phyloP scores from a whole-genome alignment of 768 basidiomycete genomes.

The Hericium alpestre region DNA sequence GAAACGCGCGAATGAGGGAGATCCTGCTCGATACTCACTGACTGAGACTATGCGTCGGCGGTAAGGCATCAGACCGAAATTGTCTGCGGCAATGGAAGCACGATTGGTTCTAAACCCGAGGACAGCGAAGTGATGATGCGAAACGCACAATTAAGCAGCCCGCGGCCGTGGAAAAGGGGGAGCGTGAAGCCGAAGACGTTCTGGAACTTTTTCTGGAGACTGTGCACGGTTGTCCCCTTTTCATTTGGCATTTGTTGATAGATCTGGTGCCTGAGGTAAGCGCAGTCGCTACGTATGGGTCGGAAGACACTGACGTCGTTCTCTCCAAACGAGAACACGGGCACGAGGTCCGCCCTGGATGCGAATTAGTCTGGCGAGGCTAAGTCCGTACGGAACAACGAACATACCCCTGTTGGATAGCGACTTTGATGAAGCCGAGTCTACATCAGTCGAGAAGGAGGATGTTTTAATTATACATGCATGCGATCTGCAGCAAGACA shows the following conservation, averaged over 20 bases:
- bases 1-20: neutral
- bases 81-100: slow-evolving; percentile 46
- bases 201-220: slow-evolving; percentile 85
- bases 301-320: slow-evolving; percentile 64
- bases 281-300: neutral
- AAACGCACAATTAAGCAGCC: slow-evolving; percentile 79
- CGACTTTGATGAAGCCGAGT: slow-evolving; percentile 90
- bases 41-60: slow-evolving; percentile 93
- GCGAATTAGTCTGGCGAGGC: neutral
- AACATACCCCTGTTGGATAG: slow-evolving; percentile 75
- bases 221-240: slow-evolving; percentile 80
- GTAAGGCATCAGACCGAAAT: slow-evolving; percentile 91
- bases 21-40: slow-evolving; percentile 45
- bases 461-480: neutral
- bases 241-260: slow-evolving; percentile 96
- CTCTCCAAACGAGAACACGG: slow-evolving; percentile 97
- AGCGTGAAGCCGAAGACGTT: slow-evolving; percentile 89
- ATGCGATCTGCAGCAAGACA: neutral
- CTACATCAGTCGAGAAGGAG: slow-evolving; percentile 24
- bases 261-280: slow-evolving; percentile 43
- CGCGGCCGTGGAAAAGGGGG: slow-evolving; percentile 94
- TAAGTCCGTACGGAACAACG: too few relatives aligned
- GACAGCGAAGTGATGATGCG: neutral
- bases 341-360: slow-evolving; percentile 82
- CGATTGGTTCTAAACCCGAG: neutral